A percentile compares a stretch with the other conserved stretches of the same genome.
Conservation (phyloP, 2,329 filamentous ascomycete genomes). For the Raffaelea deltoideospora region DNA sequence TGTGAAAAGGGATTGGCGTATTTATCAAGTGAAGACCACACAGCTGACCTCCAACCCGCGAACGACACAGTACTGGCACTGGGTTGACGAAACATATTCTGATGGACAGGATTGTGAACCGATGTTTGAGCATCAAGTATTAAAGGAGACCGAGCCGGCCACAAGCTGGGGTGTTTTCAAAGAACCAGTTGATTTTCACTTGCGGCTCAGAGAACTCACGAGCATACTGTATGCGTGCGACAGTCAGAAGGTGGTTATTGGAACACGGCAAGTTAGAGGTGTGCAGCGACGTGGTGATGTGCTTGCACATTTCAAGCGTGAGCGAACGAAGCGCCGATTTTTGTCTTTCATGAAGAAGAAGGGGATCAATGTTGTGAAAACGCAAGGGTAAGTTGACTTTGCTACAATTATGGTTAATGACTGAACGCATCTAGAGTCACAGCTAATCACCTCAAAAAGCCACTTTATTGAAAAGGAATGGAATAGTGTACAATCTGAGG, state of each 20-base stretch:
- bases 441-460: slow-evolving; percentile 11
- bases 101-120: slow-evolving; percentile 14
- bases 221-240: slow-evolving; percentile 29
- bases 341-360: slow-evolving; percentile 29
- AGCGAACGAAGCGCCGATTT: slow-evolving; percentile 36
- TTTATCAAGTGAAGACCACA: slow-evolving; percentile 36
- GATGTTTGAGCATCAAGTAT: slow-evolving; percentile 37
- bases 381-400: slow-evolving; percentile 22
- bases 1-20: slow-evolving; percentile 31
- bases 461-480: slow-evolving; percentile 22
- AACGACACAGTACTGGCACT: slow-evolving; percentile 43
- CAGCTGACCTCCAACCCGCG: slow-evolving; percentile 27
- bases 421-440: too few relatives aligned
- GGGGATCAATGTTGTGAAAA: slow-evolving; percentile 24
- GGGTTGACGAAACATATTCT: slow-evolving; percentile 17
- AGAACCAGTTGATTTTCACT: slow-evolving; percentile 34
- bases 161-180: slow-evolving; percentile 34
- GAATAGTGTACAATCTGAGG: slow-evolving; percentile 19
- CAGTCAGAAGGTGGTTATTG: slow-evolving; percentile 25
- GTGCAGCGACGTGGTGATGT: slow-evolving; percentile 26
- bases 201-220: slow-evolving; percentile 29
- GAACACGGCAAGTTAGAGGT: slow-evolving; percentile 17
- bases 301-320: slow-evolving; percentile 35
- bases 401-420: too few relatives aligned
- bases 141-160: slow-evolving; percentile 25